These are phyloP conservation scores for Kazachstania bromeliacearum DNA, from an alignment of 805 yeast genomes.

Conservation along the genomic window DNA sequence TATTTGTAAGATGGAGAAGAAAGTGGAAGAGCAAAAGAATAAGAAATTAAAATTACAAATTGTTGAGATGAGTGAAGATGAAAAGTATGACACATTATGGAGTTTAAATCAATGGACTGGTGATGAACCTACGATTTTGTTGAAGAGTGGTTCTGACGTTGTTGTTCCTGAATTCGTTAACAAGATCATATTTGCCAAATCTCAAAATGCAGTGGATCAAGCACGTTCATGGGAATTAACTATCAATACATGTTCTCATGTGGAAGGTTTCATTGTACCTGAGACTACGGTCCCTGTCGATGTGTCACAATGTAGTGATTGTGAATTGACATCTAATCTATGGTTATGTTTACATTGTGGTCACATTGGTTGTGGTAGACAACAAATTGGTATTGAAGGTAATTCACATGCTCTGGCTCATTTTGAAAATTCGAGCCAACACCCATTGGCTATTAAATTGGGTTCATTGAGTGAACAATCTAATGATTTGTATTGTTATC, in stretches of 20 bases:
- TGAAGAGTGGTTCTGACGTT: background rate
- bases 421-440: constrained; percentile 42
- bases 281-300: constrained; percentile 1
- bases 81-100: constrained; percentile 26
- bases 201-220: constrained; percentile 38
- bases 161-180: constrained; percentile 8
- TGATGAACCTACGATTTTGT: background rate
- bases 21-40: constrained; percentile 21
- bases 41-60: constrained; percentile 28
- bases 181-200: constrained; percentile 22
- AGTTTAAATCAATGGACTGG: constrained; percentile 5
- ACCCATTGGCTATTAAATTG: constrained; percentile 79
- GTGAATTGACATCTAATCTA: constrained; percentile 64
- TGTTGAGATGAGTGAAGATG: constrained; percentile 24
- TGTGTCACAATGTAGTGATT: constrained; percentile 37
- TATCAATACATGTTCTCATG: constrained; percentile 70
- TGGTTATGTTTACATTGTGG: constrained; percentile 96
- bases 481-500: constrained; percentile 76
- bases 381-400: constrained; percentile 91
- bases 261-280: constrained; percentile 35
- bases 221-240: constrained; percentile 90
- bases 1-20: constrained; percentile 43
- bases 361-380: constrained; percentile 85
- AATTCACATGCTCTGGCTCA: constrained; percentile 83
- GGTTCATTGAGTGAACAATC: constrained; percentile 78